A percentile compares a stretch with the other conserved stretches of the same genome.
Evolutionary conservation across 2,329 filamentous ascomycete genomes (phyloP).

Genomic region (Paradendryphiella salina): DNA sequence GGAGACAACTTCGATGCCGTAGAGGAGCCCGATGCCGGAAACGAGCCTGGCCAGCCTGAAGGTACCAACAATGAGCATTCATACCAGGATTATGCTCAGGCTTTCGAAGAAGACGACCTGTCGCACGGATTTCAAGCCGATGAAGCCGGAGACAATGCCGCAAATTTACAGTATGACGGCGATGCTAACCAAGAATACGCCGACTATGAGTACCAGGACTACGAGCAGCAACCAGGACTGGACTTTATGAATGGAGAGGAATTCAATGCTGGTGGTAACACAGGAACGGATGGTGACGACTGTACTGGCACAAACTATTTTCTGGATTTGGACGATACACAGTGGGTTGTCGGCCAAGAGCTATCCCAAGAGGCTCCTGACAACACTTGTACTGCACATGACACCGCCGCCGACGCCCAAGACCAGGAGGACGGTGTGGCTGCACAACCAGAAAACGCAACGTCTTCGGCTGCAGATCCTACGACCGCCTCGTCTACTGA

Average conservation of each 20-base stretch:
- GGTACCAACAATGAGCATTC: slow-evolving; percentile 17
- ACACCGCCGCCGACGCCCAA: slow-evolving; percentile 19
- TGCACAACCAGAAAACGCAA: slow-evolving; percentile 29
- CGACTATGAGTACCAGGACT: slow-evolving; percentile 24
- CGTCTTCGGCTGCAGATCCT: slow-evolving; percentile 36
- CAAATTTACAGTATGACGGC: slow-evolving; percentile 20
- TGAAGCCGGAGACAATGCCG: slow-evolving; percentile 17
- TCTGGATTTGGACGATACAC: slow-evolving; percentile 25
- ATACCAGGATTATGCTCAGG: slow-evolving; percentile 24
- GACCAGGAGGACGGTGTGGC: slow-evolving; percentile 32
- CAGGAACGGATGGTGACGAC: slow-evolving; percentile 15
- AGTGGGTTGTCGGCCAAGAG: slow-evolving; percentile 25
- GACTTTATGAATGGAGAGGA: slow-evolving; percentile 18
- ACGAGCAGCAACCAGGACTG: slow-evolving; percentile 21
- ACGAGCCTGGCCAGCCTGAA: slow-evolving; percentile 15
- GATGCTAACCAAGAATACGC: slow-evolving; percentile 32
- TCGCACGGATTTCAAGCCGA: slow-evolving; percentile 21
- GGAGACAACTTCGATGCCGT: slow-evolving; percentile 4
- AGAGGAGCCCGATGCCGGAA: not conserved
- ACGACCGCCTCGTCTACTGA: slow-evolving; percentile 31
- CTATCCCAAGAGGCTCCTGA: slow-evolving; percentile 12
- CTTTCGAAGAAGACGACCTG: slow-evolving; percentile 15
- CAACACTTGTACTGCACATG: slow-evolving; percentile 12
- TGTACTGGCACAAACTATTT: slow-evolving; percentile 21
- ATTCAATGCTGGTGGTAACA: slow-evolving; percentile 10